These are phyloP conservation scores for Rhynchospora breviuscula DNA, from an alignment of 176 grass and related monocot genomes.

Conservation along the genomic window DNA sequence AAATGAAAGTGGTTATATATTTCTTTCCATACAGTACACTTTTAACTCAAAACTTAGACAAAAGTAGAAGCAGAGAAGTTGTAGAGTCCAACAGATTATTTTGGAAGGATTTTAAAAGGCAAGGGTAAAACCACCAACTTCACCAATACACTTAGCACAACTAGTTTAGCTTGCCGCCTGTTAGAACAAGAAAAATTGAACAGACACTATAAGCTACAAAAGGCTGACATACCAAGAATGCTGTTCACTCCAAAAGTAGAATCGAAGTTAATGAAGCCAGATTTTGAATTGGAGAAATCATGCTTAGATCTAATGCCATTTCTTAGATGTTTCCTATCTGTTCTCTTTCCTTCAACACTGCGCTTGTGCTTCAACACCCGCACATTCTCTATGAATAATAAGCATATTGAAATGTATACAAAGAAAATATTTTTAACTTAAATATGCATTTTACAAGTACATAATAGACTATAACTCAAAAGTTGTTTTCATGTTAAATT, in stretches of 20 bases:
- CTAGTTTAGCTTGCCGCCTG: background rate
- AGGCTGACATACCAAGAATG: conserved; percentile 61
- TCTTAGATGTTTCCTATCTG: conserved; percentile 80
- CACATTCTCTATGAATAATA: conserved; percentile 61
- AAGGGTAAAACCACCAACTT: conserved; percentile 16
- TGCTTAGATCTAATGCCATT: conserved; percentile 65
- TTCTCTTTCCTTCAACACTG: conserved; percentile 64
- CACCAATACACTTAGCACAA: background rate
- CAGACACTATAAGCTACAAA: conserved; percentile 17
- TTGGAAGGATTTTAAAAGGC: conserved; percentile 6
- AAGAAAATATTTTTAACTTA: conserved; percentile 21
- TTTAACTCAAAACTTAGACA: conserved; percentile 1
- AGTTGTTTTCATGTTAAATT: conserved; percentile 15
- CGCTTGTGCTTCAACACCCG: conserved; percentile 79
- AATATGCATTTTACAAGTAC: background rate
- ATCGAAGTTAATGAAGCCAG: conserved; percentile 70
- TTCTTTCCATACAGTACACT: background rate
- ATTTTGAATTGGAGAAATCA: conserved; percentile 68
- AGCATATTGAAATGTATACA: conserved; percentile 17
- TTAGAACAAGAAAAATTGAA: conserved; percentile 15
- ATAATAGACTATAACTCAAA: background rate
- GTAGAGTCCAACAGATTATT: background rate
- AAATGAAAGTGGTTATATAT: background rate
- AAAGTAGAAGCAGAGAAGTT: background rate
- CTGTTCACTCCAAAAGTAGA: conserved; percentile 54